Percentiles rank a stretch among this genome's conserved stretches.
phyloP scores from a whole-genome alignment of 177 flowering plant genomes.

The Vitis hybrid region DNA sequence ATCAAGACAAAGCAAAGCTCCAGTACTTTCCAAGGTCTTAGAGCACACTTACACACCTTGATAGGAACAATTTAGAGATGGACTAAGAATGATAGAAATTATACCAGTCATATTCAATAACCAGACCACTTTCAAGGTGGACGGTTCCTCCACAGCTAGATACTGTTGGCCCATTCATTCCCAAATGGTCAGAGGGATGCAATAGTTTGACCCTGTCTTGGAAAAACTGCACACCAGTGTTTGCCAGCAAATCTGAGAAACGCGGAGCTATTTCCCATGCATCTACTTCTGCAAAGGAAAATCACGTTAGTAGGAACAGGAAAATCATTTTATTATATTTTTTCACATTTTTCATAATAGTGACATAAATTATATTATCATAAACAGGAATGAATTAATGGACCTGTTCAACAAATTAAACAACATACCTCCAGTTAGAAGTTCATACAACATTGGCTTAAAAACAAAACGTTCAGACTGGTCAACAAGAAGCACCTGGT shows the following conservation, averaged over 20 bases:
- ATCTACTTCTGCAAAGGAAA: constrained; percentile 80
- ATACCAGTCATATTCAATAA: constrained; percentile 97
- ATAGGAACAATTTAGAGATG: background rate
- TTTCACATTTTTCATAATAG: too few relatives aligned
- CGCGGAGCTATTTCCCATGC: constrained; percentile 98
- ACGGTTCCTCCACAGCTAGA: constrained; percentile 67
- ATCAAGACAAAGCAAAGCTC: too few relatives aligned
- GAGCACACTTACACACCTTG: too few relatives aligned
- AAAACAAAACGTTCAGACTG: constrained; percentile 95
- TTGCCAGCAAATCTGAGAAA: constrained; percentile 75
- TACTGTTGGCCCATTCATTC: constrained; percentile 31
- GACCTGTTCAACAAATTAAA: too few relatives aligned
- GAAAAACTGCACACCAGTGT: constrained; percentile 68
- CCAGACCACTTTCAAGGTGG: constrained; percentile 82
- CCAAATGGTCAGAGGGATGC: constrained; percentile 62
- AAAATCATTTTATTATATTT: background rate
- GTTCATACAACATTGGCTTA: constrained; percentile 94
- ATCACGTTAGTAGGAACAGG: background rate
- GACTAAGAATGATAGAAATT: constrained; percentile 2
- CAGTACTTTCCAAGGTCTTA: too few relatives aligned
- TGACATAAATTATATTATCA: too few relatives aligned
- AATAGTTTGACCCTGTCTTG: constrained; percentile 74
- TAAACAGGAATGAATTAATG: too few relatives aligned
- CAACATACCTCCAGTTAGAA: constrained; percentile 86
- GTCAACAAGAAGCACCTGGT: constrained; percentile 86